Percentiles rank a stretch among this genome's conserved stretches.
Evolutionary conservation across 2,329 filamentous ascomycete genomes (phyloP).

Genomic region (Penicillium italicum): DNA sequence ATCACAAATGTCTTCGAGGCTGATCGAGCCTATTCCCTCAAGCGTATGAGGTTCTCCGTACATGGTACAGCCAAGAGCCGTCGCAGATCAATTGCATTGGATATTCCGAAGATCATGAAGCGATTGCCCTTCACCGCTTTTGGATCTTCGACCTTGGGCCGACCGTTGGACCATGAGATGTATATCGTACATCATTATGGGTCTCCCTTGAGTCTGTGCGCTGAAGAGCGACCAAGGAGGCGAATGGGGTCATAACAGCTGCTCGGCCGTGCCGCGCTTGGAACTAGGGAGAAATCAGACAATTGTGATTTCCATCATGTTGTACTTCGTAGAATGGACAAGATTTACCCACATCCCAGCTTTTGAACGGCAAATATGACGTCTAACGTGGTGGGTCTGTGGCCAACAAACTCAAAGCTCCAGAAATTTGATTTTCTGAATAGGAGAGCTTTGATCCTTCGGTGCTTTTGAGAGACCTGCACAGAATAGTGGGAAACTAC

Average conservation of each 20-base stretch:
- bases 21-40: neutral
- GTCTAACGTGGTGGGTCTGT: conserved; percentile 1
- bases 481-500: neutral
- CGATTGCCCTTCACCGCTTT: conserved; percentile 17
- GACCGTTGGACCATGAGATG: conserved; percentile 20
- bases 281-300: neutral
- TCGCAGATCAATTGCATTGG: conserved; percentile 11
- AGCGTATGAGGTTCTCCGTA: neutral
- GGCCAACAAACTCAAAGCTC: conserved; percentile 1
- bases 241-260: neutral
- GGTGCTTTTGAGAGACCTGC: neutral
- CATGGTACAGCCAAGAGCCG: neutral
- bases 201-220: conserved; percentile 17
- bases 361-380: neutral
- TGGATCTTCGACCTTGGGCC: conserved; percentile 7
- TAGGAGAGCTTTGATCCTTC: neutral
- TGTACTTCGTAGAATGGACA: neutral
- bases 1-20: conserved; percentile 1
- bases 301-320: neutral
- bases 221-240: neutral
- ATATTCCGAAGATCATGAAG: conserved; percentile 17
- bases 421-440: conserved; percentile 2
- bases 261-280: neutral
- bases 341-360: too few species aligned
- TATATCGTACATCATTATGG: conserved; percentile 14